Conservation (phyloP, 352 stramenopile genomes). For the Globisporangium cystogenes region DNA sequence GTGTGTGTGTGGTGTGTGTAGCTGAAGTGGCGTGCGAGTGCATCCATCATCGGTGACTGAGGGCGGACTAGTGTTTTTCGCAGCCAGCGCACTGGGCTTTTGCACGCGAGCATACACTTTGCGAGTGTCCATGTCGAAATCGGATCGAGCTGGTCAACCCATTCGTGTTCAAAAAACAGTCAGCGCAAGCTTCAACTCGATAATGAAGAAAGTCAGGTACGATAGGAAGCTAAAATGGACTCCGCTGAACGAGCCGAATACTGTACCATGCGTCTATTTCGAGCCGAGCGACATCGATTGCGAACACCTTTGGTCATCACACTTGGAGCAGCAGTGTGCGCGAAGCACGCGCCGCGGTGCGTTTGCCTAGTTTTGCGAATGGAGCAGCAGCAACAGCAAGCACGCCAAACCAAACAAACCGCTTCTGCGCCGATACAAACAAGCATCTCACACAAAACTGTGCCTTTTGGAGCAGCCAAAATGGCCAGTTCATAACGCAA, state of each 20-base stretch:
- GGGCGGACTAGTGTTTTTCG: neutral
- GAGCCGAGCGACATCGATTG: too few relatives aligned
- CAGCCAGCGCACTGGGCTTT: neutral
- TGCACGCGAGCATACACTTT: neutral
- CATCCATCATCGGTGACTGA: neutral
- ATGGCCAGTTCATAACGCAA: conserved; percentile 12
- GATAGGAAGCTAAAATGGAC: too few relatives aligned
- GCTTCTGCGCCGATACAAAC: neutral
- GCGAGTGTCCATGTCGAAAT: neutral
- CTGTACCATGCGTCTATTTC: too few relatives aligned
- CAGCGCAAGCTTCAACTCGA: neutral
- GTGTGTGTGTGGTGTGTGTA: too few relatives aligned
- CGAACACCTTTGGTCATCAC: too few relatives aligned
- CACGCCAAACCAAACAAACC: neutral
- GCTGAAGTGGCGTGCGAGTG: too few relatives aligned
- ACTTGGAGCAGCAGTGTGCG: too few relatives aligned
- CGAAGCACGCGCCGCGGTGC: too few relatives aligned
- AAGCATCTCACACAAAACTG: conserved; percentile 3
- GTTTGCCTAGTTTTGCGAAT: too few relatives aligned
- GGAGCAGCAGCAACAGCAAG: neutral
- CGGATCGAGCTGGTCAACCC: too few relatives aligned
- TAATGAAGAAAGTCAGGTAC: neutral
- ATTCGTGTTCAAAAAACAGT: too few relatives aligned
- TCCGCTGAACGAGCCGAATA: too few relatives aligned
- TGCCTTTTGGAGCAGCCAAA: conserved; percentile 11